Conservation (phyloP, 768 basidiomycete genomes). For the Cantharellus cinnabarinus region DNA sequence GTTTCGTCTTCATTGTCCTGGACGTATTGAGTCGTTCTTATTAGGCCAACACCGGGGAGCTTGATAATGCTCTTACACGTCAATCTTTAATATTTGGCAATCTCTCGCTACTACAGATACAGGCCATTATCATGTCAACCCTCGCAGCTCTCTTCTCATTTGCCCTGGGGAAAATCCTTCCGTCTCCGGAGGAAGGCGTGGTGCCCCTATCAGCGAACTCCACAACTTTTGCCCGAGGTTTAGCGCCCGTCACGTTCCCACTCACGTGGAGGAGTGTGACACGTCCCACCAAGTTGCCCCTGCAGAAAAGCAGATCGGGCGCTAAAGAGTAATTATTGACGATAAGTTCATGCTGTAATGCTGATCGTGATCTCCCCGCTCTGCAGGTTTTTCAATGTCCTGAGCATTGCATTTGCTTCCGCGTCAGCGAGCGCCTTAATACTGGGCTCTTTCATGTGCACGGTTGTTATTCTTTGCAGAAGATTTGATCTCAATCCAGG, state of each 20-base stretch:
- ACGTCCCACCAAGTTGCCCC: neutral
- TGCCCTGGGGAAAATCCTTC: slow-evolving; percentile 34
- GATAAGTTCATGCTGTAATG: neutral
- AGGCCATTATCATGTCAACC: slow-evolving; percentile 76
- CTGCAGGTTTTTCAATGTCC: slow-evolving; percentile 52
- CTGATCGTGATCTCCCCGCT: slow-evolving; percentile 2
- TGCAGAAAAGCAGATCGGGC: neutral
- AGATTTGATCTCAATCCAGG: slow-evolving; percentile 68
- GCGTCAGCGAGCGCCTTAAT: slow-evolving; percentile 57
- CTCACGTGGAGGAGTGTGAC: too few species aligned
- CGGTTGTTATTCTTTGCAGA: slow-evolving; percentile 59
- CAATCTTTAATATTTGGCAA: slow-evolving; percentile 59
- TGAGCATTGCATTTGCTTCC: slow-evolving; percentile 59
- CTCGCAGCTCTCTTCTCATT: slow-evolving; percentile 66
- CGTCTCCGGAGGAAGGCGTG: slow-evolving; percentile 11
- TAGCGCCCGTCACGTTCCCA: too few species aligned
- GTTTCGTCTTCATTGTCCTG: neutral
- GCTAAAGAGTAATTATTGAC: slow-evolving; percentile 4
- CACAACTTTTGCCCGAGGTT: neutral
- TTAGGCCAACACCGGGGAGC: slow-evolving; percentile 66
- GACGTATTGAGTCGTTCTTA: neutral
- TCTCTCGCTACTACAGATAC: slow-evolving; percentile 73
- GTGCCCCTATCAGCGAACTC: slow-evolving; percentile 5
- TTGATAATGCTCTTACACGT: slow-evolving; percentile 49
- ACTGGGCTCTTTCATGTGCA: slow-evolving; percentile 85